Conservation (phyloP, 176 grass and related monocot genomes). For the Aegilops sharonensis region DNA sequence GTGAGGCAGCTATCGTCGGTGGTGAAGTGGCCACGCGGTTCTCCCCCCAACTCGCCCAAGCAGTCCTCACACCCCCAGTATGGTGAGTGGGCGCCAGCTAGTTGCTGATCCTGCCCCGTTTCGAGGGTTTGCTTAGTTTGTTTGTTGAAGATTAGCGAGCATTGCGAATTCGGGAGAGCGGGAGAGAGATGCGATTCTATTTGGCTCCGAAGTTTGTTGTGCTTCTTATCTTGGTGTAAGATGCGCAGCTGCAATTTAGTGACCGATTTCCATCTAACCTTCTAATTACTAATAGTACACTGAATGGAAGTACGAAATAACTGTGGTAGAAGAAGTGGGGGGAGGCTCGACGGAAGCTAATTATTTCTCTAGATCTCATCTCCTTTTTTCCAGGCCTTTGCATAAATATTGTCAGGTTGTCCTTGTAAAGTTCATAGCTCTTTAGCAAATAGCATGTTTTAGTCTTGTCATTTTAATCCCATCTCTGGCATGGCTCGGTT, state of each 20-base stretch:
- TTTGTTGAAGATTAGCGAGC: not conserved
- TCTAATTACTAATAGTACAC: not conserved
- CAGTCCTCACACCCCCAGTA: conserved; percentile 33
- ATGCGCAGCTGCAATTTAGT: not conserved
- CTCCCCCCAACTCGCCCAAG: conserved; percentile 37
- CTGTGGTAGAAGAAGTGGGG: not conserved
- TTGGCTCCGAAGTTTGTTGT: not conserved
- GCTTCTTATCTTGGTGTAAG: not conserved
- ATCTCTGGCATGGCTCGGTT: not conserved
- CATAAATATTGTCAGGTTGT: not conserved
- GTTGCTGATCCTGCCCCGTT: not conserved
- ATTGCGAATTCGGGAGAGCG: not conserved
- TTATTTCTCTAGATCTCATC: not conserved
- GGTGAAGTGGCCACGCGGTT: conserved; percentile 72
- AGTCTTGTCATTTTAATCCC: not conserved
- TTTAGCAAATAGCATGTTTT: not conserved
- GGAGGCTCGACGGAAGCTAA: not conserved
- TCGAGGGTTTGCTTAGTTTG: conserved; percentile 4
- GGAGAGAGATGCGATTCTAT: not conserved
- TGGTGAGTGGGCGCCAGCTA: conserved; percentile 31
- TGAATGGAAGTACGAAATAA: not conserved
- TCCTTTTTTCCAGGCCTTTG: conserved; percentile 6
- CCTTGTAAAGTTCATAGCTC: not conserved
- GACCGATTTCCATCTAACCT: not conserved
- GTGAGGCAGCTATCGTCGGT: conserved; percentile 76